Percentiles rank a stretch among this genome's conserved stretches.
Evolutionary conservation across 257 asterid species (phyloP).

Genomic region (Solanum pinnatisectum): DNA sequence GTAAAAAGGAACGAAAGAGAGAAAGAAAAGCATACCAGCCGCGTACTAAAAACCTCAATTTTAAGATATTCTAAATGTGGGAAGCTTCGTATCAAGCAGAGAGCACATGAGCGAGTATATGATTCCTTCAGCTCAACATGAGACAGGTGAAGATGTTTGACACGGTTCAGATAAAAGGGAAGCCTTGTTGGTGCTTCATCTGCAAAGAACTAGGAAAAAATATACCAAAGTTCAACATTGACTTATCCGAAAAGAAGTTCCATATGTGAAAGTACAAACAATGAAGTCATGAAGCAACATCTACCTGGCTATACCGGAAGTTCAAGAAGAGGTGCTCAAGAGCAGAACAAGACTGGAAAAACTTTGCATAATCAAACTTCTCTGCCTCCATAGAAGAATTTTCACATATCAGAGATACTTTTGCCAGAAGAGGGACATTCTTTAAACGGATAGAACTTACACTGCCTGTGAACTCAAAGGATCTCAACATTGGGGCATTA

Average conservation of each 20-base stretch:
- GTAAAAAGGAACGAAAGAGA: neutral
- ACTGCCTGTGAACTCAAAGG: neutral
- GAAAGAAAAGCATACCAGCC: neutral
- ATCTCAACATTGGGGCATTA: neutral
- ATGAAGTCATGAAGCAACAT: neutral
- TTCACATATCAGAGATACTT: neutral
- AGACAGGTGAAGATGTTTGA: neutral
- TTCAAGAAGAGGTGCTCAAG: neutral
- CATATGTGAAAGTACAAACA: neutral
- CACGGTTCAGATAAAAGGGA: neutral
- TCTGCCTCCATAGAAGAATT: neutral
- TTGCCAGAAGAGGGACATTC: neutral
- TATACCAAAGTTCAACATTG: neutral
- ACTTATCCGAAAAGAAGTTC: neutral
- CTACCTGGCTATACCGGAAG: neutral
- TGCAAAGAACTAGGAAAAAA: neutral
- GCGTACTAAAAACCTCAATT: neutral
- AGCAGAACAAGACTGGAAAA: neutral
- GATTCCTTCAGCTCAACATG: neutral
- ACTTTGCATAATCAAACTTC: neutral
- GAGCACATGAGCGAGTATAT: neutral
- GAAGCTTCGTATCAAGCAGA: neutral
- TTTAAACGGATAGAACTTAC: neutral
- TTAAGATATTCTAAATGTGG: neutral
- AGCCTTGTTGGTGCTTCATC: neutral